Evolutionary conservation across 805 yeast species (phyloP).

Genomic region (Suhomyces vadensis): DNA sequence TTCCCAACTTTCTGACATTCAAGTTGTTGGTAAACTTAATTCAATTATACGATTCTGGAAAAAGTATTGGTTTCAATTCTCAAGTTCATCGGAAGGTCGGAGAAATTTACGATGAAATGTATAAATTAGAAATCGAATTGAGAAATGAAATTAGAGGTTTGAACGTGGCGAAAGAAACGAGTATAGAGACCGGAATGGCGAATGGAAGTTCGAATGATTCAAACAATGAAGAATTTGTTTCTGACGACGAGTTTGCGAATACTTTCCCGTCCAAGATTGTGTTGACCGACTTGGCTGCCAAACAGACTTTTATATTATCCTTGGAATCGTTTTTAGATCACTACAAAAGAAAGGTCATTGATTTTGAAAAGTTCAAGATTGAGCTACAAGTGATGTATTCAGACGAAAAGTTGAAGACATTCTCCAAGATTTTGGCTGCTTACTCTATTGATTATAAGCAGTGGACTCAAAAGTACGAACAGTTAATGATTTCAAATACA

Average conservation of each 20-base stretch:
- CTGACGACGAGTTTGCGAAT: slow-evolving; percentile 54
- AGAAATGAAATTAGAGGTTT: slow-evolving; percentile 39
- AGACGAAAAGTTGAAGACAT: slow-evolving; percentile 51
- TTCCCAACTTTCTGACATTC: slow-evolving; percentile 56
- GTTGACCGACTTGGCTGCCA: slow-evolving; percentile 27
- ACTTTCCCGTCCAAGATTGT: slow-evolving; percentile 59
- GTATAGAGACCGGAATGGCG: slow-evolving; percentile 5
- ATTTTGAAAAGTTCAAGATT: slow-evolving; percentile 19
- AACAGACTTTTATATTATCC: slow-evolving; percentile 34
- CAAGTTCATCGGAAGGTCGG: slow-evolving; percentile 34
- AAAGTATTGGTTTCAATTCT: slow-evolving; percentile 32
- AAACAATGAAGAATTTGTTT: slow-evolving; percentile 38
- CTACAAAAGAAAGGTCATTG: slow-evolving; percentile 9
- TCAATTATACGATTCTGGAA: slow-evolving; percentile 38
- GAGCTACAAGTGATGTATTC: slow-evolving; percentile 50
- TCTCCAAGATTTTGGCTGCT: slow-evolving; percentile 36
- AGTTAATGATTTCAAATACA: slow-evolving; percentile 31
- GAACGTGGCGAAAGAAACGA: slow-evolving; percentile 29
- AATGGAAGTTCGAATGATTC: not conserved
- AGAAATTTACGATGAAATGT: slow-evolving; percentile 33
- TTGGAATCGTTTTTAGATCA: slow-evolving; percentile 32
- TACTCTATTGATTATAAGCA: slow-evolving; percentile 47
- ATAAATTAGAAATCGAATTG: slow-evolving; percentile 43
- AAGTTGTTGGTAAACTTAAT: slow-evolving; percentile 50
- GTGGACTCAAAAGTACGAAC: slow-evolving; percentile 53